A percentile compares a stretch with the other conserved stretches of the same genome.
phyloP scores from a whole-genome alignment of 306 rosid species.

The Rubus parviflorus region DNA sequence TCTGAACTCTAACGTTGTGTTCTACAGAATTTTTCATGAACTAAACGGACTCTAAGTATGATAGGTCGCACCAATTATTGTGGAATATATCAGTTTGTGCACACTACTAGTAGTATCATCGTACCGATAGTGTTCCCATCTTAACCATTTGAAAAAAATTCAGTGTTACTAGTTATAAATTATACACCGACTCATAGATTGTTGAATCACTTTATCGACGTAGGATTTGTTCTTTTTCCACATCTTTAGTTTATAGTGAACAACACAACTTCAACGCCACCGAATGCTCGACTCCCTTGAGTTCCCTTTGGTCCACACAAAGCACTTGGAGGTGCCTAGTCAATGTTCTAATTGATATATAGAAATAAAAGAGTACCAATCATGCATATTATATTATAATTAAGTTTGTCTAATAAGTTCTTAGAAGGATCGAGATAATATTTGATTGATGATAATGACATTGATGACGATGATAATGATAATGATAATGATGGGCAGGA shows the following conservation, averaged over 20 bases:
- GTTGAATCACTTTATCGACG: neutral
- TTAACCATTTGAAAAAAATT: neutral
- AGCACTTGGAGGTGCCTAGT: neutral
- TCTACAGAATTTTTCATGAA: too few species aligned
- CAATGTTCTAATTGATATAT: neutral
- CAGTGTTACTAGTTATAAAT: neutral
- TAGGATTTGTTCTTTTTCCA: neutral
- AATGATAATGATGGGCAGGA: constrained; percentile 21
- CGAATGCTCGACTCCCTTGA: neutral
- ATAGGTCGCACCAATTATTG: too few species aligned
- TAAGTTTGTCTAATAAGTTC: constrained; percentile 3
- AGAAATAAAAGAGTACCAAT: neutral
- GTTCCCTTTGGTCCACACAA: constrained; percentile 1
- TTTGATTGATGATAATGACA: constrained; percentile 15
- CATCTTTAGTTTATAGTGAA: neutral
- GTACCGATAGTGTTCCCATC: neutral
- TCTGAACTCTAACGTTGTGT: too few species aligned
- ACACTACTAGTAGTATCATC: neutral
- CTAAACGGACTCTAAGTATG: neutral
- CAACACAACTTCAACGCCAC: neutral
- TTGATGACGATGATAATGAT: constrained; percentile 17
- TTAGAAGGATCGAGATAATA: constrained; percentile 27
- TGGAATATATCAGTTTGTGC: too few species aligned
- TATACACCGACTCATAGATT: neutral
- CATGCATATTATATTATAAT: neutral